These are phyloP conservation scores for Yamadazyma phyllophila DNA, from an alignment of 805 yeast genomes.

Conservation along the genomic window DNA sequence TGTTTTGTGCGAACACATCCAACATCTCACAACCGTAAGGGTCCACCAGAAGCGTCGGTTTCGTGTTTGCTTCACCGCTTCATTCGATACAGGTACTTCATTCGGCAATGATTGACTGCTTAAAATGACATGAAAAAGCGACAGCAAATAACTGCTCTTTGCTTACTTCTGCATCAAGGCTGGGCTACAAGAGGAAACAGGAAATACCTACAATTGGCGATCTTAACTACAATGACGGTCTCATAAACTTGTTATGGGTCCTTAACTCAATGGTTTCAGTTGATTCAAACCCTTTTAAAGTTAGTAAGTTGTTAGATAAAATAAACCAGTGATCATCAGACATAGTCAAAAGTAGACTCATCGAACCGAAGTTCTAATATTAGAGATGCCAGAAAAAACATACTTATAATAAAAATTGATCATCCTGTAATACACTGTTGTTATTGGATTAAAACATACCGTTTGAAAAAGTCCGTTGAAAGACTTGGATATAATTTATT, in stretches of 20 bases:
- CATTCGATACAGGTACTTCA: no score
- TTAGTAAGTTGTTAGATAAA: neutral
- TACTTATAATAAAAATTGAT: constrained; percentile 29
- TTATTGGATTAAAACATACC: neutral
- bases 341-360: constrained; percentile 73
- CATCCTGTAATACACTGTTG: constrained; percentile 27
- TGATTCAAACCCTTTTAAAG: neutral
- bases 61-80: no score
- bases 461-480: neutral
- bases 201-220: no score
- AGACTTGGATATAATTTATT: neutral
- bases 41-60: neutral
- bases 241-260: no score
- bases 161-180: no score
- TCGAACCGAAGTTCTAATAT: constrained; percentile 78
- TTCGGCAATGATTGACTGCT: no score
- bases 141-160: no score
- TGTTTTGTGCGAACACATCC: neutral
- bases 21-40: neutral
- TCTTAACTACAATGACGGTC: no score
- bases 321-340: constrained; percentile 43
- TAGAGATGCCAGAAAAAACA: constrained; percentile 92
- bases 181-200: no score
- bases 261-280: no score
- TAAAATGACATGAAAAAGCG: no score